Evolutionary conservation across 495 filamentous ascomycete genomes (phyloP).

Genomic region (Xylaria intraflava): DNA sequence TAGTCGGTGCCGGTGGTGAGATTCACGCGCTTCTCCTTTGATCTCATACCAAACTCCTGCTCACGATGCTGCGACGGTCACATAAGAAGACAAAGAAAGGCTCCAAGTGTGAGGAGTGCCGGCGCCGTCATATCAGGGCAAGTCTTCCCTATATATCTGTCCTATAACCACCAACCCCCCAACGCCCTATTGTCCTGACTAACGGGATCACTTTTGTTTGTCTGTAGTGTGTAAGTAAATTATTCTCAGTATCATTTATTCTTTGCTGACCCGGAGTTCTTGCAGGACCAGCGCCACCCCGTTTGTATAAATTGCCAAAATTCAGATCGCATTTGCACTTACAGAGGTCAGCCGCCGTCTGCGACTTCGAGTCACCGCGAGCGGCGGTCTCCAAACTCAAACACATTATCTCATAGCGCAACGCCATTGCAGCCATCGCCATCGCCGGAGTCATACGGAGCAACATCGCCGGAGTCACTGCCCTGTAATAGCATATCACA

Average conservation of each 20-base stretch:
- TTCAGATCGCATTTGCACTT: slow-evolving; percentile 4
- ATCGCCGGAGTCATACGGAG: neutral
- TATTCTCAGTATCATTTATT: no score
- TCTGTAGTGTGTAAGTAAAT: slow-evolving; percentile 4
- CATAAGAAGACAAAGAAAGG: slow-evolving; percentile 9
- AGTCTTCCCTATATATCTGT: neutral
- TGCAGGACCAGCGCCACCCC: neutral
- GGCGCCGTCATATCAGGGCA: slow-evolving; percentile 10
- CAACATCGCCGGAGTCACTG: neutral
- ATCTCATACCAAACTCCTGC: no score
- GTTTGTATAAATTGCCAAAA: slow-evolving; percentile 6
- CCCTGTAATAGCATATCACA: neutral
- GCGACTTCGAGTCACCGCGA: neutral
- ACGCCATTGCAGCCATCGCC: neutral
- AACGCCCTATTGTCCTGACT: neutral
- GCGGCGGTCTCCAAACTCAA: neutral
- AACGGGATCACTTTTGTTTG: neutral
- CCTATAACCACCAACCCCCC: neutral
- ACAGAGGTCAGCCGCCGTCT: neutral
- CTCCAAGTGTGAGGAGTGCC: slow-evolving; percentile 4
- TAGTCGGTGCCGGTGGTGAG: no score
- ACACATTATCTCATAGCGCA: neutral
- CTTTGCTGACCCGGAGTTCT: no score
- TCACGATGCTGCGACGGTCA: slow-evolving; percentile 6
- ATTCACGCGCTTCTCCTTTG: no score